phyloP scores from a whole-genome alignment of 1,284 basidiomycete genomes.

The Ceraceosorus guamensis region DNA sequence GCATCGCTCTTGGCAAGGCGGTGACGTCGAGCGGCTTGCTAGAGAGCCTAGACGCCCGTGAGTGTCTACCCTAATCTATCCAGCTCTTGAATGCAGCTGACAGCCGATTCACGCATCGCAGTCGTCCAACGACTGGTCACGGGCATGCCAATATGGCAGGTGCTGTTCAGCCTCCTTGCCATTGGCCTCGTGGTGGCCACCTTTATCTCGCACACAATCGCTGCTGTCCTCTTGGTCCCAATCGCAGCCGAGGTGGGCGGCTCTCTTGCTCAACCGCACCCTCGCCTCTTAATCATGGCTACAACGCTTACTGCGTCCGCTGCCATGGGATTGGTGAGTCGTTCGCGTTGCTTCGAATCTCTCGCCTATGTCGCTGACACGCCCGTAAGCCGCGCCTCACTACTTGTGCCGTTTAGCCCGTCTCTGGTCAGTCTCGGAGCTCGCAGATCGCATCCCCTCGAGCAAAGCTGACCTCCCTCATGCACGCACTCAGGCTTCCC shows the following conservation, averaged over 20 bases:
- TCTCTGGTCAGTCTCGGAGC: conserved; percentile 53
- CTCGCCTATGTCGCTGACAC: not conserved
- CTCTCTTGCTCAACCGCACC: conserved; percentile 54
- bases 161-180: conserved; percentile 73
- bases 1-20: conserved; percentile 89
- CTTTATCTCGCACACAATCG: conserved; percentile 58
- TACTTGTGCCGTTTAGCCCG: conserved; percentile 53
- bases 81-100: conserved; percentile 35
- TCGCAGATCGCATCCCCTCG: too few species aligned
- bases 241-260: conserved; percentile 85
- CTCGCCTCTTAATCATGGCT: conserved; percentile 48
- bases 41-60: conserved; percentile 38
- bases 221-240: conserved; percentile 87
- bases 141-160: conserved; percentile 67
- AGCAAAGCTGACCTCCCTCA: too few species aligned
- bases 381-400: too few species aligned
- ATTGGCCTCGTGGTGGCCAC: conserved; percentile 71
- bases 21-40: conserved; percentile 84
- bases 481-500: conserved; percentile 64
- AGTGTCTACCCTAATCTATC: not conserved
- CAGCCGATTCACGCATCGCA: not conserved
- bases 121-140: conserved; percentile 63
- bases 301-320: conserved; percentile 87
- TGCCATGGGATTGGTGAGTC: conserved; percentile 76
- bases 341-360: not conserved